Conservation (phyloP, 805 yeast genomes). For the Cyberlindnera lachancei region DNA sequence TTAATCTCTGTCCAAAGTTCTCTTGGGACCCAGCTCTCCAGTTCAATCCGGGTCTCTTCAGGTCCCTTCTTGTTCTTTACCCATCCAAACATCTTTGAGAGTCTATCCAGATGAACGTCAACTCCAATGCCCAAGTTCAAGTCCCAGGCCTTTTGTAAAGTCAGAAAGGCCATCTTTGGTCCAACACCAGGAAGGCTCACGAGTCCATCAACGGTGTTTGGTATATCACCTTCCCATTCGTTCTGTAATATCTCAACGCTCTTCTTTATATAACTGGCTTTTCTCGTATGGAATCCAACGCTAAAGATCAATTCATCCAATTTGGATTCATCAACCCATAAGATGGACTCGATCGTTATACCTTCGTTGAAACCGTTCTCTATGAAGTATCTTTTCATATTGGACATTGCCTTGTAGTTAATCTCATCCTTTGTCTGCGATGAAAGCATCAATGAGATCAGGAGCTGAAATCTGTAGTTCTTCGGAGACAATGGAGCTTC, state of each 20-base stretch:
- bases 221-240: constrained; percentile 60
- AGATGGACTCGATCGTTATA: constrained; percentile 47
- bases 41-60: constrained; percentile 59
- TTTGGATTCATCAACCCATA: constrained; percentile 41
- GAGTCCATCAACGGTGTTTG: constrained; percentile 58
- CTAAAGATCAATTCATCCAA: constrained; percentile 62
- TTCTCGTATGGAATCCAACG: constrained; percentile 83
- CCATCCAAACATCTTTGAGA: constrained; percentile 81
- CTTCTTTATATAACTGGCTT: constrained; percentile 61
- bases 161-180: constrained; percentile 85
- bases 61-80: constrained; percentile 52
- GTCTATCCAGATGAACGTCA: constrained; percentile 82
- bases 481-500: constrained; percentile 25
- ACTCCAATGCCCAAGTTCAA: constrained; percentile 83
- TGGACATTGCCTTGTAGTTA: constrained; percentile 64
- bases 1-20: constrained; percentile 80
- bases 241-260: constrained; percentile 47
- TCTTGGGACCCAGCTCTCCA: constrained; percentile 69
- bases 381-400: constrained; percentile 42
- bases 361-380: constrained; percentile 42
- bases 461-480: constrained; percentile 59
- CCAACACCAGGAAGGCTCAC: constrained; percentile 84
- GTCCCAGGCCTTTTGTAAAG: constrained; percentile 79
- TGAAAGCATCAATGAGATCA: constrained; percentile 78
- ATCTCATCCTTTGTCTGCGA: constrained; percentile 90